Percentiles rank a stretch among this genome's conserved stretches.
Evolutionary conservation across 352 stramenopile species (phyloP).

Genomic region (Hyaloperonospora brassicae): DNA sequence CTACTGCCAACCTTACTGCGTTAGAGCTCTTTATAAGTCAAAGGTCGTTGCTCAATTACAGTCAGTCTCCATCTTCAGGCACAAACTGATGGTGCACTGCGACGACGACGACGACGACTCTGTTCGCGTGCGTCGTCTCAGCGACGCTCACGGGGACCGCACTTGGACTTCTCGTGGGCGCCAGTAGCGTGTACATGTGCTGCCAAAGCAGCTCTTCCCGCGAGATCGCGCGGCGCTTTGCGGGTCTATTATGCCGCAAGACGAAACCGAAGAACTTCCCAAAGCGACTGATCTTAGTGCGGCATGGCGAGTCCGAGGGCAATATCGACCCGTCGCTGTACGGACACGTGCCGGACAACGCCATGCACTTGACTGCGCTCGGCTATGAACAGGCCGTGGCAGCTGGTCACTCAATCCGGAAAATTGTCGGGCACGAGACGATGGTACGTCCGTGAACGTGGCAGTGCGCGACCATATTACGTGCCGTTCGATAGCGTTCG

Average conservation of each 20-base stretch:
- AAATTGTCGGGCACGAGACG: constrained; percentile 65
- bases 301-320: constrained; percentile 76
- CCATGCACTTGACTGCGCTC: constrained; percentile 75
- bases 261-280: constrained; percentile 42
- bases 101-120: constrained; percentile 26
- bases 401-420: constrained; percentile 61
- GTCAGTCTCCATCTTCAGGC: too few relatives aligned
- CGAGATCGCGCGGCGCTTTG: constrained; percentile 27
- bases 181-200: constrained; percentile 11
- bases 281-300: constrained; percentile 77
- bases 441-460: constrained; percentile 32
- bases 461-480: too few relatives aligned
- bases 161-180: constrained; percentile 28
- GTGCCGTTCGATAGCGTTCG: too few relatives aligned
- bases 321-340: constrained; percentile 82
- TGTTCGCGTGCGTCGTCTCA: constrained; percentile 31
- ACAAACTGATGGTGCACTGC: constrained; percentile 25
- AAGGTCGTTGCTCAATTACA: not conserved
- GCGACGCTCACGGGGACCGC: constrained; percentile 37
- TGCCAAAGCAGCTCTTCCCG: constrained; percentile 12
- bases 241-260: constrained; percentile 33
- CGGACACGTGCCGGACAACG: constrained; percentile 65
- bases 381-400: constrained; percentile 69
- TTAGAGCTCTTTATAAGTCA: too few relatives aligned
- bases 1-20: too few relatives aligned